These are phyloP conservation scores for Lachnellula arida DNA, from an alignment of 2,329 filamentous ascomycete genomes.

Conservation along the genomic window DNA sequence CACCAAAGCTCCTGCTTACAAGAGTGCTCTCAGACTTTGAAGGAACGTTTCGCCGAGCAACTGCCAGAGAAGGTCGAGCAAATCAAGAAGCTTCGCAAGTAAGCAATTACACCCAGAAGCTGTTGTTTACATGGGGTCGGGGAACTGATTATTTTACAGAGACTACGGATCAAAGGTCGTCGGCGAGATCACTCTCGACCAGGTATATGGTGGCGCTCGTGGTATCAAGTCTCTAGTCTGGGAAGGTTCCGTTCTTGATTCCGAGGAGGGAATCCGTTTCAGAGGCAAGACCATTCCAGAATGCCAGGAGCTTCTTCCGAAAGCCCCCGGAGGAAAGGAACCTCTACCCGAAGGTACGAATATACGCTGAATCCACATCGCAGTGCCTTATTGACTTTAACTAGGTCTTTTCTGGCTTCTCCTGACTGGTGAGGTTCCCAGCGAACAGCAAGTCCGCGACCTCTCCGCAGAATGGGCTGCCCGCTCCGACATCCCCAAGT, in stretches of 20 bases:
- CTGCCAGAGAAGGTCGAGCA: constrained; percentile 96
- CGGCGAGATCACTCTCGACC: constrained; percentile 97
- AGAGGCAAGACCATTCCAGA: constrained; percentile 98
- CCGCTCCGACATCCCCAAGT: constrained; percentile 94
- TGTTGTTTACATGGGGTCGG: background rate
- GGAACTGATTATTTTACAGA: constrained; percentile 43
- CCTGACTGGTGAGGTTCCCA: constrained; percentile 94
- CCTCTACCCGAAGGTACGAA: constrained; percentile 84
- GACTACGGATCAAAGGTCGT: constrained; percentile 93
- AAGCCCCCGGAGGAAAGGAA: constrained; percentile 93
- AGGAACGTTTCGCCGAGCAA: constrained; percentile 96
- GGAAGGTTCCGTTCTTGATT: constrained; percentile 97
- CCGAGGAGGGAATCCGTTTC: constrained; percentile 99
- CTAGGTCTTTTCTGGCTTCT: constrained; percentile 98
- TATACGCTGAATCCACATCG: constrained; percentile 12
- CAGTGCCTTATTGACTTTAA: constrained; percentile 3
- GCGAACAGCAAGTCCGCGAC: constrained; percentile 96
- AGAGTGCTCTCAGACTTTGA: constrained; percentile 65
- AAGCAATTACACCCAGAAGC: constrained; percentile 34
- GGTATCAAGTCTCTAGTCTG: constrained; percentile 98
- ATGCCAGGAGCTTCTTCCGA: constrained; percentile 95
- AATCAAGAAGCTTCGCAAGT: constrained; percentile 98
- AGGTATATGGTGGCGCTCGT: constrained; percentile 98
- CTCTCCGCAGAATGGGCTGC: constrained; percentile 99
- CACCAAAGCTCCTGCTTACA: constrained; percentile 16